Conservation (phyloP, 1,284 basidiomycete species). For the Takashimella koratensis region DNA sequence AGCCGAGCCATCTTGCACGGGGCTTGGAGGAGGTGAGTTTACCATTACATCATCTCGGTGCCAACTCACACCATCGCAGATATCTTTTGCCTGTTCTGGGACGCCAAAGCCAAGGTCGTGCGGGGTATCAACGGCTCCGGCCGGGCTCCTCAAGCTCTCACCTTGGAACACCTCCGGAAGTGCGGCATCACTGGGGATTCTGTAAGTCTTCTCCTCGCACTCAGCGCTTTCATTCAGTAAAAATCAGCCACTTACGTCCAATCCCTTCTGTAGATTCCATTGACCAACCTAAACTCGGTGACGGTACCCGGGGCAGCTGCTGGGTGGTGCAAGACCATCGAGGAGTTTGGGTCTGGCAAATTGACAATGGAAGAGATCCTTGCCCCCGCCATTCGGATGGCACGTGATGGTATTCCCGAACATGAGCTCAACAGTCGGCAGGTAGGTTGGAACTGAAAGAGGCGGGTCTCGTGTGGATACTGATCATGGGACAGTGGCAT, state of each 20-base stretch:
- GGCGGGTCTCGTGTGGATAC: constrained; percentile 23
- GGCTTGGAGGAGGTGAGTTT: constrained; percentile 51
- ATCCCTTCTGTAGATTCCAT: constrained; percentile 55
- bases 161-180: constrained; percentile 65
- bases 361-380: constrained; percentile 76
- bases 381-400: constrained; percentile 76
- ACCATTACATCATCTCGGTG: background rate
- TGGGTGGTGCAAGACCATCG: constrained; percentile 86
- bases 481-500: constrained; percentile 59
- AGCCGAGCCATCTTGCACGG: constrained; percentile 60
- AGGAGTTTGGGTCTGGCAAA: constrained; percentile 77
- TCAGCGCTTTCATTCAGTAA: background rate
- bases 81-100: constrained; percentile 87
- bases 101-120: constrained; percentile 72
- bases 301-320: constrained; percentile 93
- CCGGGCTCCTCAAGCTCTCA: constrained; percentile 72
- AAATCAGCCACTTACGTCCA: background rate
- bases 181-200: constrained; percentile 64
- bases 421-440: constrained; percentile 62
- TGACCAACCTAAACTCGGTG: constrained; percentile 75
- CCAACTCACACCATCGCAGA: constrained; percentile 51
- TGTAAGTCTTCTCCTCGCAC: constrained; percentile 32
- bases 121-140: constrained; percentile 61
- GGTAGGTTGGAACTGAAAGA: constrained; percentile 53
- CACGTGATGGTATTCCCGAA: constrained; percentile 64